Base-by-base conservation (phyloP, 768 basidiomycete species). In the Omphalotus guepiniiformis region DNA sequence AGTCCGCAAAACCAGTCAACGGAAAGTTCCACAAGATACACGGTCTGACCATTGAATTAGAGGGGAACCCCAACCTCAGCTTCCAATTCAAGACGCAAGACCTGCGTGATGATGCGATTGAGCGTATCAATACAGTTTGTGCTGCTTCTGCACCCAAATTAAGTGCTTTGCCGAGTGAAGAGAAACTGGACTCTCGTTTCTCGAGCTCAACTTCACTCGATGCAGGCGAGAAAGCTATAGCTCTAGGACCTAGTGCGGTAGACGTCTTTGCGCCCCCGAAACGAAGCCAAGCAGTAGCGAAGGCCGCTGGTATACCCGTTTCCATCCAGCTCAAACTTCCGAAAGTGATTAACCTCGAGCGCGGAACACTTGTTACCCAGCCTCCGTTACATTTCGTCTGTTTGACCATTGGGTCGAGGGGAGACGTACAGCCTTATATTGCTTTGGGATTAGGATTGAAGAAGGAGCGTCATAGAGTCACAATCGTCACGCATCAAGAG, bases 331-430 rank as follows among this genome's bases (percentile, higher is more conserved):
- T 78, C 6, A 25, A 32, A 15, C n/a, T 46, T 5, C 75, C 78
- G 9, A 77, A 73, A 57, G 67, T 68, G 15, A 71, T 79, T 51
- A 80, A 76, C 54, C 48, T 76, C n/a, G 75, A 74, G 1, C 53
- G 55, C 7, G 63, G 63, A 19, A 52, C 66, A 12, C 54, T 75
- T 9, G 18, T 26, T 12, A 40, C 19, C 4, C 42, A 59, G 38
- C 59, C 64, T 6, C 58, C 72, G 12, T 65, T 73, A 36, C 82
- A 82, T 55, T 84, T 84, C 58, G 72, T 79, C 3, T 78, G 77
- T 57, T 59, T 86, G 37, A 82, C 80, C 3, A 85, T 85, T 44
- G 83, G 83, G 15, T 81, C 79, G 12, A 65, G 83, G 58, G 80
- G 79, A 4, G 79, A 83, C 54, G 79, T 83, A 3, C 81, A 83